A percentile compares a stretch with the other conserved stretches of the same genome.
These are phyloP conservation scores for Trypanosoma mega DNA, from an alignment of 208 protist species.

Conservation along the genomic window DNA sequence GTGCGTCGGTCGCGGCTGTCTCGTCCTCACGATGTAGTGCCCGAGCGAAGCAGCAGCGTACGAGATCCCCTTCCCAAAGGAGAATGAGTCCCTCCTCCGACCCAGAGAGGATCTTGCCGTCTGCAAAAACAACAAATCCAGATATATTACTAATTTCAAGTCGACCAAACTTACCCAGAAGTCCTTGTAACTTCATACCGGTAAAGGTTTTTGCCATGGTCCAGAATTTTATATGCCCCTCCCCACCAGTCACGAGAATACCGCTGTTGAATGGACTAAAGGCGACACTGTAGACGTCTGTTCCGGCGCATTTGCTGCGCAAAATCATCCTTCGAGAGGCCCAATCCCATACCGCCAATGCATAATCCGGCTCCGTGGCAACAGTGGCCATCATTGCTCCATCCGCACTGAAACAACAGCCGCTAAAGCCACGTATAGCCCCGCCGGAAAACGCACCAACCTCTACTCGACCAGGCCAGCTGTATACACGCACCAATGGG, in stretches of 20 bases:
- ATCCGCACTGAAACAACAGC: slow-evolving; percentile 79
- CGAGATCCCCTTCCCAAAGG: slow-evolving; percentile 97
- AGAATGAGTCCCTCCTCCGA: slow-evolving; percentile 94
- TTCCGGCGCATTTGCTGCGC: slow-evolving; percentile 95
- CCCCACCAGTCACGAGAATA: slow-evolving; percentile 91
- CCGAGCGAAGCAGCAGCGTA: slow-evolving; percentile 92
- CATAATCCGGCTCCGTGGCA: slow-evolving; percentile 93
- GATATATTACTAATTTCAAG: slow-evolving; percentile 96
- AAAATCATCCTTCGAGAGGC: slow-evolving; percentile 81
- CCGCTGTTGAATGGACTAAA: slow-evolving; percentile 94
- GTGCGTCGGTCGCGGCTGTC: slow-evolving; percentile 29
- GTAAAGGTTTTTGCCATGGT: slow-evolving; percentile 98
- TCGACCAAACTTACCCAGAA: slow-evolving; percentile 97
- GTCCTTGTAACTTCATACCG: slow-evolving; percentile 96
- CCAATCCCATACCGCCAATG: slow-evolving; percentile 97
- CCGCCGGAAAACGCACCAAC: slow-evolving; percentile 76
- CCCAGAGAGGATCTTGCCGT: slow-evolving; percentile 95
- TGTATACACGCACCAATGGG: slow-evolving; percentile 79
- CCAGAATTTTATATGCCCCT: slow-evolving; percentile 98
- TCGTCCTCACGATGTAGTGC: slow-evolving; percentile 25
- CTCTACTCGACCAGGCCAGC: slow-evolving; percentile 64
- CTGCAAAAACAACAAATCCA: slow-evolving; percentile 91
- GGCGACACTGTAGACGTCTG: slow-evolving; percentile 92
- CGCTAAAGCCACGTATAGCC: slow-evolving; percentile 81
- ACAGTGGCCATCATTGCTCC: slow-evolving; percentile 95